Evolutionary conservation across 495 filamentous ascomycete genomes (phyloP), one percentile per base, ranked within the genome.

Genomic region (Hypomontagnella submonticulosa): DNA sequence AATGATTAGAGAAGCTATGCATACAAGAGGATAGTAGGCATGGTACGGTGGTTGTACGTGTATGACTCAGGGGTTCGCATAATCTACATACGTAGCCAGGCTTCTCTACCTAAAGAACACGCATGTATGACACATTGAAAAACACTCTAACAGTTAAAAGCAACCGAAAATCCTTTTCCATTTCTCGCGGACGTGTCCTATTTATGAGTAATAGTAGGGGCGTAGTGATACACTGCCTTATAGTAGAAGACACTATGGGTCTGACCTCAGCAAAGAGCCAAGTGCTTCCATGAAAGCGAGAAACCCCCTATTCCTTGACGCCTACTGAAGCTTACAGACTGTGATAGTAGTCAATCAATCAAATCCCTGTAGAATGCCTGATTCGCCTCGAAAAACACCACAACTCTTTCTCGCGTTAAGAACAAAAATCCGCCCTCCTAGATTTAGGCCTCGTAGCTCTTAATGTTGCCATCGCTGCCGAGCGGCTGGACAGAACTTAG

Each of bases 401-500:
- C 41, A 49, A 10, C 13, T 50, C 50, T 46, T 15, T 1, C n/a
- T 46, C 27, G 2, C 30, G 19, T 44, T 16, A 13, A 13, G 1
- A 27, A 48, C 13, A 46, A 7, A 33, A 18, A 9, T 8, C 16
- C 38, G 32, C 15, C 4, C 4, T 23, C 13, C 32, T 10, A 19
- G 3, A 37, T 40, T 69, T 77, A 83, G 47, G 76, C 76, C 62
- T 83, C 81, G 66, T 81, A 83, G 61, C 76, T 82, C 76, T 83
- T 83, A 49, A 80, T 72, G 48, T 74, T 74, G 15, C 85, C 88
- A 33, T 89, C 86, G 12, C 82, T 82, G 63, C 88, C 90, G 66
- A 90, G 75, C 1, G 90, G 91, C 67, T 90, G 85, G 44, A 87
- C 81, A 19, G 80, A 76, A 7, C 79, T 75, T 15, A 67, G 63